Evolutionary conservation across 108 stramenopile genomes (phyloP).

Genomic region (Pseudonitzschia multiseries): DNA sequence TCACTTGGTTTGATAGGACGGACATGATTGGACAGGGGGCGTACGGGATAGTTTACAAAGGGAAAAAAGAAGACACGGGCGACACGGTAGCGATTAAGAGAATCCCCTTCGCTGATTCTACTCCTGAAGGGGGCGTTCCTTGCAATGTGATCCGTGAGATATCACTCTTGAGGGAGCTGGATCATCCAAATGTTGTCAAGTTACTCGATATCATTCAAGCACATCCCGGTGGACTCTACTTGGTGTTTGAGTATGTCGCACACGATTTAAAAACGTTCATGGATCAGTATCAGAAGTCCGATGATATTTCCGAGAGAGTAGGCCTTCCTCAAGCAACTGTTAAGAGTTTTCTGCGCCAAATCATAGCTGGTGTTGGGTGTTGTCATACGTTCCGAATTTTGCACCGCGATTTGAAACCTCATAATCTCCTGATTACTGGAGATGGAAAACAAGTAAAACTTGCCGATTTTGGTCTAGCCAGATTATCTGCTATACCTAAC

Average conservation of each 20-base stretch:
- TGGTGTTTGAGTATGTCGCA: conserved; percentile 87
- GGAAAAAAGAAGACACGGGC: conserved; percentile 76
- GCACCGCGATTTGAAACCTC: conserved; percentile 93
- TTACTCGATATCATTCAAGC: conserved; percentile 81
- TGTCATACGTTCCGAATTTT: conserved; percentile 87
- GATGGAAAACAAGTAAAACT: conserved; percentile 88
- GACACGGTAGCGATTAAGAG: conserved; percentile 89
- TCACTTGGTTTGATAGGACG: conserved; percentile 58
- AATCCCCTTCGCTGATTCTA: conserved; percentile 82
- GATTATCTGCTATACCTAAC: conserved; percentile 81
- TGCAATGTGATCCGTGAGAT: conserved; percentile 93
- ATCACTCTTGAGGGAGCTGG: conserved; percentile 77
- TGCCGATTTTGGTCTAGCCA: conserved; percentile 96
- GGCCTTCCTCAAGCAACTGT: conserved; percentile 70
- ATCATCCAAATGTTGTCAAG: conserved; percentile 82
- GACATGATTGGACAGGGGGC: conserved; percentile 99
- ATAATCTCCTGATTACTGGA: conserved; percentile 82
- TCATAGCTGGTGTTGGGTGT: conserved; percentile 84
- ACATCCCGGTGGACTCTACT: conserved; percentile 74
- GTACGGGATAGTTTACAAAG: conserved; percentile 98
- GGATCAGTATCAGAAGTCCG: conserved; percentile 69
- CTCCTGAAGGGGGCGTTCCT: conserved; percentile 88
- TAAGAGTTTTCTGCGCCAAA: conserved; percentile 74
- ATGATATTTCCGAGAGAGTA: conserved; percentile 71
- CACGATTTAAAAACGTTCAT: conserved; percentile 86